Conservation (phyloP, 441 rosid genomes). For the Melastoma candidum region DNA sequence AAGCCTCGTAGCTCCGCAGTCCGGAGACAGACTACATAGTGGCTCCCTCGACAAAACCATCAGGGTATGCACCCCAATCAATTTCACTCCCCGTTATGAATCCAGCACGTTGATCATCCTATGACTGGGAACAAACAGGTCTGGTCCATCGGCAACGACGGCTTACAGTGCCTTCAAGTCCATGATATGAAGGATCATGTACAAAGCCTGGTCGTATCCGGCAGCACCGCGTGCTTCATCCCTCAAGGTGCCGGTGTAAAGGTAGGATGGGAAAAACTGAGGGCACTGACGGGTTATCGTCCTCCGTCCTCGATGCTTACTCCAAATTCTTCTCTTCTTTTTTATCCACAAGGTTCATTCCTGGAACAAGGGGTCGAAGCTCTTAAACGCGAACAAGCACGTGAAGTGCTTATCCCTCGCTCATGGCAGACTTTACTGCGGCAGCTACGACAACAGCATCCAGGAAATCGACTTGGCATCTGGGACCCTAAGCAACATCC, state of each 20-base stretch:
- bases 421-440: constrained; percentile 56
- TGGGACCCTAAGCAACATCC: constrained; percentile 45
- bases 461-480: constrained; percentile 75
- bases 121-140: constrained; percentile 24
- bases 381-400: constrained; percentile 35
- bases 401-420: constrained; percentile 50
- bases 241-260: constrained; percentile 77
- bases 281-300: background rate
- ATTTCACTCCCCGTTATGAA: background rate
- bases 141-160: constrained; percentile 41
- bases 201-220: constrained; percentile 41
- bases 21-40: constrained; percentile 51
- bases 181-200: constrained; percentile 70
- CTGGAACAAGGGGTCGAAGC: constrained; percentile 56
- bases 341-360: constrained; percentile 37
- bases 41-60: constrained; percentile 64
- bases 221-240: constrained; percentile 47
- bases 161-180: constrained; percentile 37
- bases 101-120: background rate
- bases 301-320: background rate
- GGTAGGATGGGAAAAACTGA: constrained; percentile 27
- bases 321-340: background rate
- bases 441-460: constrained; percentile 64
- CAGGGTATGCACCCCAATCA: constrained; percentile 30
- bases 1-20: constrained; percentile 40